These are phyloP conservation scores for Warburgia ugandensis DNA, from an alignment of 164 flowering plant species.

Conservation along the genomic window DNA sequence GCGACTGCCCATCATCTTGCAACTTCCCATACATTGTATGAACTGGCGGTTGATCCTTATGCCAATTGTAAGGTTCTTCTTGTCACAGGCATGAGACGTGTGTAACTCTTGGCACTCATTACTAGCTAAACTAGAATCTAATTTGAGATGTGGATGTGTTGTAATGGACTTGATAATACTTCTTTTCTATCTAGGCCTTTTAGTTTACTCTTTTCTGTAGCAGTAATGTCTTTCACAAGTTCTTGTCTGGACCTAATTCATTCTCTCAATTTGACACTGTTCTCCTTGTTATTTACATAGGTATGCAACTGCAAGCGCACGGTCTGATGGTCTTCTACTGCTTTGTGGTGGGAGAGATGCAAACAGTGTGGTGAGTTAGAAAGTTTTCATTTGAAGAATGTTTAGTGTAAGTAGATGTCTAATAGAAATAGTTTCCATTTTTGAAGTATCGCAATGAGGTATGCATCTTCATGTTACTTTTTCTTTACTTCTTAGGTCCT, in stretches of 20 bases:
- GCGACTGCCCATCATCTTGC: too few species aligned
- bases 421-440: too few species aligned
- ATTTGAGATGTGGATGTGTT: too few species aligned
- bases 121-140: too few species aligned
- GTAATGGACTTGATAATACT: too few species aligned
- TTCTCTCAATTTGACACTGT: slow-evolving; percentile 6
- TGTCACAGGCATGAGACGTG: too few species aligned
- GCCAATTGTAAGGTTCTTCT: too few species aligned
- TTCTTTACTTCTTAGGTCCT: not conserved
- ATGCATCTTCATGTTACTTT: not conserved
- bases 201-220: not conserved
- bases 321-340: slow-evolving; percentile 97
- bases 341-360: slow-evolving; percentile 99
- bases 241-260: too few species aligned
- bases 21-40: too few species aligned
- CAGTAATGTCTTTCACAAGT: not conserved
- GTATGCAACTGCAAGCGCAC: slow-evolving; percentile 99
- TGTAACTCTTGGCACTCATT: too few species aligned
- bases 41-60: too few species aligned
- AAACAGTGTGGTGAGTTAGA: slow-evolving; percentile 75
- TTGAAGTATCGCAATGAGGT: too few species aligned
- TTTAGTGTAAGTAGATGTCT: not conserved
- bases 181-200: not conserved
- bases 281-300: slow-evolving; percentile 27
- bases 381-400: not conserved